Evolutionary conservation across 2,329 filamentous ascomycete species (phyloP), one percentile per base, ranked within the genome.

Genomic region (Fusarium armeniacum): DNA sequence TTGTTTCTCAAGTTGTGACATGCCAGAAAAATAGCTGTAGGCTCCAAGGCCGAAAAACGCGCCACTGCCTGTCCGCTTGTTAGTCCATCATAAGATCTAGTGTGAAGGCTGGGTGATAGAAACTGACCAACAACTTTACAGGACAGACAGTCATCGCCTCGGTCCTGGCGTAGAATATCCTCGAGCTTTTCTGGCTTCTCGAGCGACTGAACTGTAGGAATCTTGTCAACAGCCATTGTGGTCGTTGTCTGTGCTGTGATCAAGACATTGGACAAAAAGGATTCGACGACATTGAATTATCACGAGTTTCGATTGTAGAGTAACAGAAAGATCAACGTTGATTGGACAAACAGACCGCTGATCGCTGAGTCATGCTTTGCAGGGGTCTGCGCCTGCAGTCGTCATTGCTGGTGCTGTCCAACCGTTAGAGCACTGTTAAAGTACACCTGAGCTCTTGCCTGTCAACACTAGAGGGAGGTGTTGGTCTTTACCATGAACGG

Each of bases 1-100:
- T 77, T 93, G 90, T 73, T 85, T 83, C 73, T 89, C 85, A 32
- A 96, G 86, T 78, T 94, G 91, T 52, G 84, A 83, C 79, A 90
- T 91, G 61, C 93, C 93, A 5, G 91, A 92, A 65, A 89, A 83
- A 80, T 94, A 94, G 78, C 89, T 94, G 80, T 94, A 96, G 2
- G 85, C 89, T 5, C 89, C 92, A 18, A 95, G 87, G 2, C 91
- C 91, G 58, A 93, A 83, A 69, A 96, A 93, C 1, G 92, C 91
- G 40, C 89, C 86, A 75, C 91, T 90, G 45, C 92, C 92, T 94
- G 72, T 58, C 24, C 38, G 30, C 36, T 51, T 52, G 60, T 73
- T 59, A 75, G 73, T 40, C 46, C 58, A 50, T 20, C 54, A 36
- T 38, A 54, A 56, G 38, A 26, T 52, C 41, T 38, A 35, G 35